A percentile compares a stretch with the other conserved stretches of the same genome.
Conservation (phyloP, 2,329 filamentous ascomycete species). For the Coniochaeta ligniaria region DNA sequence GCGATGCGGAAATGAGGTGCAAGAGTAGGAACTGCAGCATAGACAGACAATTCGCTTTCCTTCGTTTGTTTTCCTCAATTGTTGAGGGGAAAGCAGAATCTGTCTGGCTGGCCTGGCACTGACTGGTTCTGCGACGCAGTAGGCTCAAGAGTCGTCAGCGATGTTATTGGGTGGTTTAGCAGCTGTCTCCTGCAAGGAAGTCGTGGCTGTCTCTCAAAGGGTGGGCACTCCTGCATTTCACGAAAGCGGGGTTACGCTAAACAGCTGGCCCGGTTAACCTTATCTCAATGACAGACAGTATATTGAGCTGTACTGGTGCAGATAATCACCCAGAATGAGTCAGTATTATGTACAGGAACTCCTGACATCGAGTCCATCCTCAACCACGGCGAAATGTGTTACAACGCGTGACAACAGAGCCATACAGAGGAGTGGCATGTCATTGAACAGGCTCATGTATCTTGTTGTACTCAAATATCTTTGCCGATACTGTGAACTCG, state of each 20-base stretch:
- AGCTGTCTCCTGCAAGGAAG: constrained; percentile 29
- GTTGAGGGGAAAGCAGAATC: constrained; percentile 2
- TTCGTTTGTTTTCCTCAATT: background rate
- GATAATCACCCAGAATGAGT: too few relatives aligned
- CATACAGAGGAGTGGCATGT: too few relatives aligned
- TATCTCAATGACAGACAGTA: background rate
- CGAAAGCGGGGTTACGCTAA: background rate
- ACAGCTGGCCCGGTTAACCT: background rate
- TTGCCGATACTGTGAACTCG: too few relatives aligned
- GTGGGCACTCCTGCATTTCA: background rate
- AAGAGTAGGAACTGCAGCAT: constrained; percentile 11
- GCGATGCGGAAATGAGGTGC: constrained; percentile 1
- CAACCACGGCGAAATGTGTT: too few relatives aligned
- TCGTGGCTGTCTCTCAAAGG: constrained; percentile 43
- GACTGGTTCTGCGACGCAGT: constrained; percentile 1
- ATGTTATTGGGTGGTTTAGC: constrained; percentile 9
- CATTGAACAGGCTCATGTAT: too few relatives aligned
- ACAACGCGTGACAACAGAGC: too few relatives aligned
- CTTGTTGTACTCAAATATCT: too few relatives aligned
- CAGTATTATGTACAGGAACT: too few relatives aligned
- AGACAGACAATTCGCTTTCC: constrained; percentile 6
- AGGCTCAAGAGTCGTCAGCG: background rate
- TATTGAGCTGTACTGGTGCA: background rate
- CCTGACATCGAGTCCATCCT: too few relatives aligned
- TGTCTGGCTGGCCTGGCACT: background rate